Evolutionary conservation across 2,329 filamentous ascomycete genomes (phyloP).

Genomic region (Neopestalotiopsis rosae): DNA sequence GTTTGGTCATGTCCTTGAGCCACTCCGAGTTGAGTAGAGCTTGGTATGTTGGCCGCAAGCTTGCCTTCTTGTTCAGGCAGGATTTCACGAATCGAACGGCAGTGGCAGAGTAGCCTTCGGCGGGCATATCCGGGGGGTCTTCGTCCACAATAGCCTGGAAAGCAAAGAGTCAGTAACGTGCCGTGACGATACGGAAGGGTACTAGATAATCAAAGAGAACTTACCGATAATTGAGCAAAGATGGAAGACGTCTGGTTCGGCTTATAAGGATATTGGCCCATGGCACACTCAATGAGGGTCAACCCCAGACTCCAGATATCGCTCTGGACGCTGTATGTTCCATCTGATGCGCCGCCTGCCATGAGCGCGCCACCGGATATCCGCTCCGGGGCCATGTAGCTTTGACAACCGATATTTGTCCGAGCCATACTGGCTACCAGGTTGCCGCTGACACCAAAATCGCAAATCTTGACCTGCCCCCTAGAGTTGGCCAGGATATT

Average conservation of each 20-base stretch:
- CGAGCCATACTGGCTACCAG: constrained; percentile 96
- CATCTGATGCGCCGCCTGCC: constrained; percentile 72
- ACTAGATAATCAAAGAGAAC: constrained; percentile 45
- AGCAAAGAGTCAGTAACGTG: constrained; percentile 19
- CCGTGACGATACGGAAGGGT: not conserved
- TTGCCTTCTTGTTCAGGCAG: constrained; percentile 91
- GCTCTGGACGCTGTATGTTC: constrained; percentile 96
- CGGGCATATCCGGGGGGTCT: constrained; percentile 87
- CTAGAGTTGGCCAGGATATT: constrained; percentile 92
- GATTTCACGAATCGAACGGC: constrained; percentile 87
- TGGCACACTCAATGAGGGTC: constrained; percentile 93
- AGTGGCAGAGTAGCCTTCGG: constrained; percentile 75
- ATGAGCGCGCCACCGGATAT: constrained; percentile 87
- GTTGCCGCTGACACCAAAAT: constrained; percentile 97
- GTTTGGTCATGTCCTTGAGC: constrained; percentile 78
- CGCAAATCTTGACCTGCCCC: constrained; percentile 96
- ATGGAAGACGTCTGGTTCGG: constrained; percentile 98
- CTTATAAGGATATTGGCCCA: constrained; percentile 94
- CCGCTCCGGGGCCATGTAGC: constrained; percentile 97
- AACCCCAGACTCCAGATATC: constrained; percentile 97
- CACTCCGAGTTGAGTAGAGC: constrained; percentile 90
- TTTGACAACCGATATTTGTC: constrained; percentile 98
- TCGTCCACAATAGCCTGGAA: constrained; percentile 93
- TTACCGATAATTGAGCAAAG: constrained; percentile 94
- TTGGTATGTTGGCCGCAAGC: constrained; percentile 90